Conservation (phyloP, 192 early-diverging fungal genomes). For the Gigaspora rosea region DNA sequence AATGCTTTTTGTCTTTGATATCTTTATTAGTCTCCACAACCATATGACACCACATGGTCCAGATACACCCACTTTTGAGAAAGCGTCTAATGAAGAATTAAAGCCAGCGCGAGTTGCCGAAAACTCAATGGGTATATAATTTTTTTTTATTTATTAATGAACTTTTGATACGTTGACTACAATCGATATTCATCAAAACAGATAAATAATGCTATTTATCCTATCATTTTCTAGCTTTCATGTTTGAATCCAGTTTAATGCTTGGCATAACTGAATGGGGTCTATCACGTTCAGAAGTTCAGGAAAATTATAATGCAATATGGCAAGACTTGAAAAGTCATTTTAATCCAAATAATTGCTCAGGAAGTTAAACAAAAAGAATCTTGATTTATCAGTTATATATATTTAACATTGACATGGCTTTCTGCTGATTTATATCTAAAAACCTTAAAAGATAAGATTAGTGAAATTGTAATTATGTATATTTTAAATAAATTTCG, state of each 20-base stretch:
- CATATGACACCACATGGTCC: constrained; percentile 94
- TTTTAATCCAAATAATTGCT: constrained; percentile 40
- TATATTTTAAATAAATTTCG: too few relatives aligned
- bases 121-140: constrained; percentile 47
- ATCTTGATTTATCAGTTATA: too few relatives aligned
- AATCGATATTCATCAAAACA: too few relatives aligned
- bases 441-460: too few relatives aligned
- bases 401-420: too few relatives aligned
- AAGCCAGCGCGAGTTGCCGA: constrained; percentile 80
- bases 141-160: neutral
- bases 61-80: constrained; percentile 75
- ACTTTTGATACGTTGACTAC: neutral
- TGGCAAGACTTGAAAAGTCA: constrained; percentile 67
- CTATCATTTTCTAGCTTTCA: constrained; percentile 70
- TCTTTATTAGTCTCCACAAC: constrained; percentile 57
- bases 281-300: constrained; percentile 57
- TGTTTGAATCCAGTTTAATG: constrained; percentile 91
- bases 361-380: neutral
- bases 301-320: constrained; percentile 86
- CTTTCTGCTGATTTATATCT: too few relatives aligned
- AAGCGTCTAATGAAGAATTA: constrained; percentile 70
- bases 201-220: neutral
- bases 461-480: too few relatives aligned
- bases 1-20: neutral
- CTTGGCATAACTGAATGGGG: constrained; percentile 84